phyloP scores from a whole-genome alignment of 306 rosid genomes.

The Sphenostylis stenocarpa region DNA sequence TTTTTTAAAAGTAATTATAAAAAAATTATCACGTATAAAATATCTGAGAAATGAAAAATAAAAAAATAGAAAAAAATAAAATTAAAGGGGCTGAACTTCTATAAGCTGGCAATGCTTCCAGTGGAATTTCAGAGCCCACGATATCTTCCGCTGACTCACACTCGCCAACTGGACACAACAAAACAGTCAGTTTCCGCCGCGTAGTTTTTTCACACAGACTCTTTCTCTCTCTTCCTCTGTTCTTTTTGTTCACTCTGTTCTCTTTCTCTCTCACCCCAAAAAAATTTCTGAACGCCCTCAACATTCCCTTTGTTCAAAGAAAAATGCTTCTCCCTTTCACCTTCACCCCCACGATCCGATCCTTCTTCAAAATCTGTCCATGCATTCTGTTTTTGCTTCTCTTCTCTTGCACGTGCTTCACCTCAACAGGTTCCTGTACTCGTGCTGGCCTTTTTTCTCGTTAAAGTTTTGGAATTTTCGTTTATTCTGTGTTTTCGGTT shows the following conservation, averaged over 20 bases:
- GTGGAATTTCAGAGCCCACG: not conserved
- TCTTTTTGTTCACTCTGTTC: not conserved
- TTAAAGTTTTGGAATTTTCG: slow-evolving; percentile 5
- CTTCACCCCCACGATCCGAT: not conserved
- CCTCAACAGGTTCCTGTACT: slow-evolving; percentile 54
- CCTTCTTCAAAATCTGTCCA: slow-evolving; percentile 29
- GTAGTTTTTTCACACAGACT: slow-evolving; percentile 7
- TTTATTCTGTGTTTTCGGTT: slow-evolving; percentile 2
- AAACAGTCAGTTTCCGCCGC: slow-evolving; percentile 31
- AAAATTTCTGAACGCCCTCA: not conserved
- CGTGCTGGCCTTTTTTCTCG: not conserved
- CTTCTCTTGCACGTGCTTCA: slow-evolving; percentile 40
- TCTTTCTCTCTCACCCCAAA: not conserved
- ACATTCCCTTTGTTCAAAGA: not conserved
- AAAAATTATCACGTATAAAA: too few species aligned
- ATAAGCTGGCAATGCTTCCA: not conserved
- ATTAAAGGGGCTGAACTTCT: slow-evolving; percentile 2
- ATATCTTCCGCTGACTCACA: not conserved
- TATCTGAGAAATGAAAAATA: too few species aligned
- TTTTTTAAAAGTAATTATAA: too few species aligned
- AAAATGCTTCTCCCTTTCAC: slow-evolving; percentile 29
- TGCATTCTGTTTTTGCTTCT: slow-evolving; percentile 41
- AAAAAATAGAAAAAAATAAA: not conserved
- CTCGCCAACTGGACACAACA: slow-evolving; percentile 27
- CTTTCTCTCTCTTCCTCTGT: not conserved